Evolutionary conservation across 257 asterid species (phyloP), one percentile per base, ranked within the genome.

Genomic region (Forsythia viridissima): DNA sequence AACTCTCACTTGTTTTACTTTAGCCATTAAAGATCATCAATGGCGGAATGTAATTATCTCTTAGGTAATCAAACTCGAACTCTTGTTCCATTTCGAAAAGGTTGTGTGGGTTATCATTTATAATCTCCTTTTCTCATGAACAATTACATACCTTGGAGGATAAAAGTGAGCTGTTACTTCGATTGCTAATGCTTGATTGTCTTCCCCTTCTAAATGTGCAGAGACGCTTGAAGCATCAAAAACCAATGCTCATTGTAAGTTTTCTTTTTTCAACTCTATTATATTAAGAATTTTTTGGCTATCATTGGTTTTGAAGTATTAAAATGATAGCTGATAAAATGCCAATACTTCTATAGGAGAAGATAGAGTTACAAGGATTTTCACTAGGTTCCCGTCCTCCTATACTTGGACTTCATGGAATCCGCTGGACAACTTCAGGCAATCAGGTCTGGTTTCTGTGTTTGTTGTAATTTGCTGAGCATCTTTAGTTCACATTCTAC

Each of bases 371-470:
- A 74, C 96, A 81, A 89, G 96, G 76, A 67, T 96, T 96, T 87
- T 96, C 95, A 48, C 91, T 96, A 72, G 99, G 99, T 79, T 88
- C 94, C n/a, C 81, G 84, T 20, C 94, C 99, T 80, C 99, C 99
- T 36, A 20, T 93, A 71, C 76, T 96, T 46, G 98, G 99, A 80
- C 89, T 90, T 82, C 87, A 86, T 79, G 99, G 99, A 74, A 84
- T 93, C 80, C 85, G 92, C 72, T 96, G 99, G 99, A 84, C 89
- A 51, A 86, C 95, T 82, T 89, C 91, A 82, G 94, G 94, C 81
- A 93, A 87, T 80, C 97, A 96, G 99, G 99, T 96, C 82, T 85
- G 93, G 76, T 80, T 81, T 77, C 66, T 78, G 71, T 51, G 78
- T 82, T 48, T 34, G 81, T 72, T 71, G 39, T 68, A 8, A 67